These are phyloP conservation scores for Leccinum aurantiacum DNA, from an alignment of 768 basidiomycete species.

Conservation along the genomic window DNA sequence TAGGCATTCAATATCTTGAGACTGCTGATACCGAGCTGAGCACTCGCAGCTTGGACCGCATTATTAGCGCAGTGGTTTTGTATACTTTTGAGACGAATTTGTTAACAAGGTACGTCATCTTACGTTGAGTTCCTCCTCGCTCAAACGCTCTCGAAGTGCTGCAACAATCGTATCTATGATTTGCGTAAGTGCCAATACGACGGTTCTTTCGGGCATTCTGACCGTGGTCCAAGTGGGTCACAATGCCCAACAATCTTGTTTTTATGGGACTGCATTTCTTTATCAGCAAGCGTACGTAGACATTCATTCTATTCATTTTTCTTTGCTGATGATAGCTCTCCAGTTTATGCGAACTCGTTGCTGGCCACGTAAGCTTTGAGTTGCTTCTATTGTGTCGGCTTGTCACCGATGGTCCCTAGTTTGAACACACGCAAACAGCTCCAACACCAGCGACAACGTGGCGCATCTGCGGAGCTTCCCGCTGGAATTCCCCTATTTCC, in stretches of 20 bases:
- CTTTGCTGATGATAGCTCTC: neutral
- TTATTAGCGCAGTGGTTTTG: conserved; percentile 47
- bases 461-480: conserved; percentile 31
- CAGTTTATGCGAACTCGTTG: conserved; percentile 53
- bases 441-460: conserved; percentile 30
- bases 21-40: neutral
- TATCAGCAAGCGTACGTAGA: conserved; percentile 47
- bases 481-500: conserved; percentile 25
- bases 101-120: conserved; percentile 41
- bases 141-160: conserved; percentile 27
- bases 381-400: neutral
- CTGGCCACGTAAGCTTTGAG: conserved; percentile 39
- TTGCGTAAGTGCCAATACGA: conserved; percentile 34
- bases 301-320: neutral
- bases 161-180: conserved; percentile 43
- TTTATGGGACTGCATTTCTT: conserved; percentile 56
- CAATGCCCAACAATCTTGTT: conserved; percentile 46
- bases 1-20: conserved; percentile 5
- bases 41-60: conserved; percentile 41
- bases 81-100: conserved; percentile 56
- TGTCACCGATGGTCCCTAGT: conserved; percentile 17
- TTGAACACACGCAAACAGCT: conserved; percentile 39
- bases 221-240: conserved; percentile 39
- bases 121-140: neutral
- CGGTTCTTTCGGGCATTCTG: neutral